Conservation (phyloP, 2,329 filamentous ascomycete species). For the Colletotrichum sp. region DNA sequence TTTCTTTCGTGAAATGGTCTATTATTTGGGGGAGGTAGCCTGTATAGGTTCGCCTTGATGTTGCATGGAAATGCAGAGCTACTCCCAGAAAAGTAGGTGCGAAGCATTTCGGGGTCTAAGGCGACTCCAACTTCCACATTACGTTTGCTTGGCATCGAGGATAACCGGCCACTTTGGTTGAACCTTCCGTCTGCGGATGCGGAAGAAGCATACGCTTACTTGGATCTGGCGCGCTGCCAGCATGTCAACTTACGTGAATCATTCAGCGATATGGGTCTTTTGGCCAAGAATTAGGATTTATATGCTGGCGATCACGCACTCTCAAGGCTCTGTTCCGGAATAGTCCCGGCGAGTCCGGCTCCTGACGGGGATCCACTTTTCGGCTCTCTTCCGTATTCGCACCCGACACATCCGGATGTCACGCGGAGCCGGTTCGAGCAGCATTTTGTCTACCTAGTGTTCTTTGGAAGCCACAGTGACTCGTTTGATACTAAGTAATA, state of each 20-base stretch:
- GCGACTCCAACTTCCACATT: not conserved
- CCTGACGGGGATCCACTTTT: not conserved
- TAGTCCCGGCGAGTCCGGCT: not conserved
- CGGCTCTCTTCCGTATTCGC: not conserved
- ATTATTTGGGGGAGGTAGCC: not conserved
- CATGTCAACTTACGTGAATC: not conserved
- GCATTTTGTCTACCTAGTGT: not conserved
- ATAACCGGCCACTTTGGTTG: not conserved
- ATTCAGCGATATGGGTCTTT: not conserved
- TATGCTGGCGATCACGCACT: not conserved
- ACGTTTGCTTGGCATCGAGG: not conserved
- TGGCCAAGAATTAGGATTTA: not conserved
- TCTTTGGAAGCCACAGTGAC: not conserved
- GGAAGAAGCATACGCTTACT: not conserved
- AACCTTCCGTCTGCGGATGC: not conserved
- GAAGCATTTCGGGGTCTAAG: not conserved
- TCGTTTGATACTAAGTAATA: not conserved
- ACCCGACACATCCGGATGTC: not conserved
- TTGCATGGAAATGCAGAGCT: constrained; percentile 3
- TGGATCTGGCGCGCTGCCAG: not conserved
- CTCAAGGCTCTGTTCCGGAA: not conserved
- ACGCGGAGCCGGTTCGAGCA: not conserved
- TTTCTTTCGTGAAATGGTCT: not conserved
- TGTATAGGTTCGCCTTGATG: not conserved
- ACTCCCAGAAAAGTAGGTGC: constrained; percentile 17